Evolutionary conservation across 129 eudicot species (phyloP), one percentile per base, ranked within the genome.

Genomic region (Smallanthus sonchifolius): DNA sequence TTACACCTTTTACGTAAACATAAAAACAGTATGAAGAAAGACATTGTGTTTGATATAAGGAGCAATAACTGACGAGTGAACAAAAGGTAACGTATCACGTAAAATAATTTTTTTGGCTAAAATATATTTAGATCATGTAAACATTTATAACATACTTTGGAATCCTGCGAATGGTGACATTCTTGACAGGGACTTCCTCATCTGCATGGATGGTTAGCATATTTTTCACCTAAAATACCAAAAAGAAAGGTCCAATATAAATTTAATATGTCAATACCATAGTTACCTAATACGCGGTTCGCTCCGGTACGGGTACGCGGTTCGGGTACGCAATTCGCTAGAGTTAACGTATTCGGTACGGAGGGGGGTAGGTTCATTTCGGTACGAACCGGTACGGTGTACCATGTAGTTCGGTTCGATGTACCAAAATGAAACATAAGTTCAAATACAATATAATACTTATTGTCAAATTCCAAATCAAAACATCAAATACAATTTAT

Each of bases 81-180:
- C 40, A 32, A 13, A 34, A 60, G 42, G 40, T 60, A 60, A 6
- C 17, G 3, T 28, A 42, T 76, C 67, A 66, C 17, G 59, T 38
- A 42, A 42, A 49, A 40, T 11, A 55, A 7, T 19, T 65, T 49
- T 39, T 47, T 32, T 15, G 13, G 24, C 11, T 36, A 49, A 17
- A 38, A 68, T 42, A 55, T 14, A 32, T 36, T 47, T 9, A 40
- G 13, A 48, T 52, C 64, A 13, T 1, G 3, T 40, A 35, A 64
- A 36, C 32, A 32, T 20, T 52, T 48, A 19, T 20, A 67, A 45
- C 39, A 65, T 86, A 86, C 96, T 88, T 84, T 69, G 96, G 96
- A 78, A 89, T 84, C 82, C 84, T 82, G 75, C 96, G 96, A 47
- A 89, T 89, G 9, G 96, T 86, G 35, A 92, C 97, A 87, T 77